These are phyloP conservation scores for Fragosphaeria purpurea DNA, from an alignment of 2,329 filamentous ascomycete species.

Conservation along the genomic window DNA sequence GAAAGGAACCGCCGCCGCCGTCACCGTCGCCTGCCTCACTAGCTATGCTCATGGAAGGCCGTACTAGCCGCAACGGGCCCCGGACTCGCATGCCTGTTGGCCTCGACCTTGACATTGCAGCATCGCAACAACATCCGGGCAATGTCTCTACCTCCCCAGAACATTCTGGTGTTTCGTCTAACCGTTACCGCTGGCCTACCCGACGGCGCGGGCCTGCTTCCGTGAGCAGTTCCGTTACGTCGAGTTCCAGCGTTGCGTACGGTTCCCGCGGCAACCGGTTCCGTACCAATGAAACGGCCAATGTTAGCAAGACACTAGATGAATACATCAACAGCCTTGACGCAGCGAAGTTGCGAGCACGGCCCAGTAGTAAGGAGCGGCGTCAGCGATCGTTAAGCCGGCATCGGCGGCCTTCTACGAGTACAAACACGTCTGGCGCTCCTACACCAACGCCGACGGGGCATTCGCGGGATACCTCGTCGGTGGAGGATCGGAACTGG, in stretches of 20 bases:
- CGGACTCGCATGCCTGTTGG: slow-evolving; percentile 70
- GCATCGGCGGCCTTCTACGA: slow-evolving; percentile 1
- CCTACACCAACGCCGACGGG: slow-evolving; percentile 30
- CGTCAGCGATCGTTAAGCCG: slow-evolving; percentile 37
- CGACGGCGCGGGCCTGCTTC: slow-evolving; percentile 45
- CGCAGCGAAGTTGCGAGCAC: slow-evolving; percentile 53
- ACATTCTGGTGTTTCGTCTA: slow-evolving; percentile 42
- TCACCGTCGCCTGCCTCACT: slow-evolving; percentile 59
- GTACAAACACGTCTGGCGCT: slow-evolving; percentile 6
- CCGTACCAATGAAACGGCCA: slow-evolving; percentile 33
- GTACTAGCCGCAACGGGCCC: slow-evolving; percentile 57
- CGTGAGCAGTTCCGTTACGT: slow-evolving; percentile 47
- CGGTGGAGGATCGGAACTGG: slow-evolving; percentile 55
- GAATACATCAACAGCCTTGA: slow-evolving; percentile 83
- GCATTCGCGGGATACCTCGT: slow-evolving; percentile 46
- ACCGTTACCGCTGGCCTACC: slow-evolving; percentile 45
- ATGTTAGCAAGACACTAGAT: slow-evolving; percentile 58
- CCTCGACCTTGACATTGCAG: slow-evolving; percentile 47
- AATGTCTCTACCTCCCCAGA: slow-evolving; percentile 49
- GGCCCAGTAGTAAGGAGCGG: slow-evolving; percentile 43
- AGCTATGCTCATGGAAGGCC: slow-evolving; percentile 49
- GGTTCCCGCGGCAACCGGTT: slow-evolving; percentile 31
- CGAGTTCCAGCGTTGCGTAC: slow-evolving; percentile 37
- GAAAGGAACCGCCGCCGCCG: slow-evolving; percentile 47
- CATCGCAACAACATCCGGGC: slow-evolving; percentile 31